These are phyloP conservation scores for Monascus purpureus DNA, from an alignment of 495 filamentous ascomycete species.

Conservation along the genomic window DNA sequence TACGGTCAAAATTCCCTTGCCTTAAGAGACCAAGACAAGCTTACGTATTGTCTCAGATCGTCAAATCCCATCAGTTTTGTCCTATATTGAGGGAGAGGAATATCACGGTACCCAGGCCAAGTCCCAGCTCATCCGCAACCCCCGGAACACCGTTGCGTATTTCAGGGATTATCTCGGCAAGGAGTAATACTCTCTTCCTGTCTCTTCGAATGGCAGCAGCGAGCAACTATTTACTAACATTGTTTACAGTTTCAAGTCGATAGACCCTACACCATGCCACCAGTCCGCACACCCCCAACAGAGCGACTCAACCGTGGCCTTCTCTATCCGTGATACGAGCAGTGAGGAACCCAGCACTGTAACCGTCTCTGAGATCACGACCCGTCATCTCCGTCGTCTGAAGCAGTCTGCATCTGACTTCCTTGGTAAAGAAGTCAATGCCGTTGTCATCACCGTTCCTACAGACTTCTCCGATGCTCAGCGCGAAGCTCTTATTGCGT, in stretches of 20 bases:
- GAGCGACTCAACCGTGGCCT: slow-evolving; percentile 56
- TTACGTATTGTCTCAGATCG: slow-evolving; percentile 47
- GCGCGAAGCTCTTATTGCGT: slow-evolving; percentile 58
- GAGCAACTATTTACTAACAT: not conserved
- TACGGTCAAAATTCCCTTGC: slow-evolving; percentile 3
- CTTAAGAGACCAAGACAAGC: too few relatives aligned
- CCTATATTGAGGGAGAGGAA: slow-evolving; percentile 90
- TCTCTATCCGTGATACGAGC: slow-evolving; percentile 66
- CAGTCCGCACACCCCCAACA: slow-evolving; percentile 83
- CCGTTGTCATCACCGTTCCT: slow-evolving; percentile 84
- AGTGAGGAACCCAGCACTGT: slow-evolving; percentile 55
- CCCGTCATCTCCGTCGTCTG: slow-evolving; percentile 73
- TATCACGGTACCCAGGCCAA: slow-evolving; percentile 95
- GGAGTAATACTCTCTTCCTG: slow-evolving; percentile 41
- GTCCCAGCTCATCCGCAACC: slow-evolving; percentile 78
- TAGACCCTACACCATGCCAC: slow-evolving; percentile 92
- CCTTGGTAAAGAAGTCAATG: slow-evolving; percentile 80
- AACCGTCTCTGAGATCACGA: slow-evolving; percentile 71
- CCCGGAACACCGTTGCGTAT: slow-evolving; percentile 83
- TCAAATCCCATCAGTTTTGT: slow-evolving; percentile 88
- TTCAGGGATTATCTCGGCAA: slow-evolving; percentile 93
- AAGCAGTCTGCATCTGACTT: slow-evolving; percentile 77
- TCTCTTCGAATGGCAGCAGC: not conserved
- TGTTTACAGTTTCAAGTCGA: slow-evolving; percentile 60
- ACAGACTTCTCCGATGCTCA: slow-evolving; percentile 86